Percentiles rank a stretch among this genome's conserved stretches.
Evolutionary conservation across 805 yeast species (phyloP).

Genomic region (Teunomyces aglyptinius): DNA sequence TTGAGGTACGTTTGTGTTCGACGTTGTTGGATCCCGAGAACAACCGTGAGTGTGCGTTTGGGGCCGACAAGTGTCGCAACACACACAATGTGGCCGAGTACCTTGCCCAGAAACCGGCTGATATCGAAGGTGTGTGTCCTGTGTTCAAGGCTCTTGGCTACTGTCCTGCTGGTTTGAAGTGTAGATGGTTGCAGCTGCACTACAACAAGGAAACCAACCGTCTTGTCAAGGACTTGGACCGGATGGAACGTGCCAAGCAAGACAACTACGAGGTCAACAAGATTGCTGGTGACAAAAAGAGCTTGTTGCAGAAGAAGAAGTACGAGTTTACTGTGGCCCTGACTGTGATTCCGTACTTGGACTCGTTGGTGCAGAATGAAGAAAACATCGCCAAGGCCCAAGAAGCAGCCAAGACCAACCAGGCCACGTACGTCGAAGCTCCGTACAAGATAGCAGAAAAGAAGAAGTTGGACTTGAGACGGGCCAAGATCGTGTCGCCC

Average conservation of each 20-base stretch:
- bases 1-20: conserved; percentile 63
- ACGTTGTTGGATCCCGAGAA: conserved; percentile 56
- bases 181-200: conserved; percentile 87
- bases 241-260: conserved; percentile 29
- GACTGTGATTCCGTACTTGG: conserved; percentile 60
- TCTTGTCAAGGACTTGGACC: conserved; percentile 44
- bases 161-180: conserved; percentile 90
- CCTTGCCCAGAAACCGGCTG: conserved; percentile 62
- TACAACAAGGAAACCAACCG: conserved; percentile 44
- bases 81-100: conserved; percentile 73
- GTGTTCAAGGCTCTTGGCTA: conserved; percentile 77
- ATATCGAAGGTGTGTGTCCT: conserved; percentile 79
- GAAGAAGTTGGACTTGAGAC: conserved; percentile 61
- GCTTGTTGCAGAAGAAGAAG: conserved; percentile 57
- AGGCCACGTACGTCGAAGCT: conserved; percentile 66
- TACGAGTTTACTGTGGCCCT: conserved; percentile 59
- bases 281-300: conserved; percentile 47
- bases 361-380: conserved; percentile 51
- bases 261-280: conserved; percentile 63
- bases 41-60: conserved; percentile 54
- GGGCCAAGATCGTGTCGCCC: conserved; percentile 90
- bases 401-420: conserved; percentile 28
- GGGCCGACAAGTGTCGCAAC: conserved; percentile 69
- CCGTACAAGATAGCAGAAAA: conserved; percentile 80
- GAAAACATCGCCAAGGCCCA: conserved; percentile 34